phyloP scores from a whole-genome alignment of 805 yeast species.

The Candida ficus region DNA sequence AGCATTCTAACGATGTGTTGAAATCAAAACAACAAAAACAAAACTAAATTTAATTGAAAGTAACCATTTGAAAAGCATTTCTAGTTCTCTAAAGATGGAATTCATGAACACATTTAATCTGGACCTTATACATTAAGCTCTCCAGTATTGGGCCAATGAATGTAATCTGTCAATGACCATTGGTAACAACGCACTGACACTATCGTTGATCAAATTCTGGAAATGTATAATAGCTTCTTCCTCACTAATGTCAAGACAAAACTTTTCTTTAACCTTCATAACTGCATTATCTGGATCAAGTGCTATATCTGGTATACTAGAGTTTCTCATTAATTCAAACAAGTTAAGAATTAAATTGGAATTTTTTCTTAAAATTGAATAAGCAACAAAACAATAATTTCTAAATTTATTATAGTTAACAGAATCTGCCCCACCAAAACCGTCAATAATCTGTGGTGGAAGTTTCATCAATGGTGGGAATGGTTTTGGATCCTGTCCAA shows the following conservation, averaged over 20 bases:
- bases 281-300: slow-evolving; percentile 83
- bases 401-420: slow-evolving; percentile 83
- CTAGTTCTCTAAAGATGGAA: too few relatives aligned
- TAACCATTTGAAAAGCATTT: too few relatives aligned
- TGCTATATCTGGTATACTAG: slow-evolving; percentile 85
- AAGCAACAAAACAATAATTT: slow-evolving; percentile 91
- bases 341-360: slow-evolving; percentile 85
- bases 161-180: slow-evolving; percentile 94
- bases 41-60: too few relatives aligned
- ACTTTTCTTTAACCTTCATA: slow-evolving; percentile 88
- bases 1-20: too few relatives aligned
- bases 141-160: slow-evolving; percentile 96
- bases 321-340: slow-evolving; percentile 90
- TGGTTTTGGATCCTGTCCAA: slow-evolving; percentile 97
- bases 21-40: too few relatives aligned
- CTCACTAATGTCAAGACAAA: slow-evolving; percentile 87
- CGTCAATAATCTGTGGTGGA: slow-evolving; percentile 95
- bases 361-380: slow-evolving; percentile 82
- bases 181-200: slow-evolving; percentile 90
- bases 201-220: slow-evolving; percentile 89
- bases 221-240: slow-evolving; percentile 94
- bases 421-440: slow-evolving; percentile 92
- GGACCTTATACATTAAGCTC: slow-evolving; percentile 48
- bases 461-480: slow-evolving; percentile 98
- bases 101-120: too few relatives aligned